phyloP scores from a whole-genome alignment of 2,329 filamentous ascomycete species.

The Pseudocercospora macadamiae region DNA sequence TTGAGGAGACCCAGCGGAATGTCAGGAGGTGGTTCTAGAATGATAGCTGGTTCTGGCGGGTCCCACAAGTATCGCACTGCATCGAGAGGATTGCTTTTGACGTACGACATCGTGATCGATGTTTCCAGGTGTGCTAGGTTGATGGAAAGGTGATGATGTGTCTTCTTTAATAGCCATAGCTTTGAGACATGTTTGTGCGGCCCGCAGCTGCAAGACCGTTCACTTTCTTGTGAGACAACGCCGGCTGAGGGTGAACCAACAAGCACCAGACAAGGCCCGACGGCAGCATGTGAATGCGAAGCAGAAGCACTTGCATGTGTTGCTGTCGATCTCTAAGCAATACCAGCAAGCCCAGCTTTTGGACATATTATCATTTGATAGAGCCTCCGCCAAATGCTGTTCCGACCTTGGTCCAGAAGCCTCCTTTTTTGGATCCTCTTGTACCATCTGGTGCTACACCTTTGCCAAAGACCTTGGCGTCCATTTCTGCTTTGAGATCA shows the following conservation, averaged over 20 bases:
- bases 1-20: not conserved
- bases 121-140: not conserved
- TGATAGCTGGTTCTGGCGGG: not conserved
- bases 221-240: not conserved
- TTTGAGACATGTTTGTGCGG: not conserved
- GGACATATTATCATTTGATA: slow-evolving; percentile 5
- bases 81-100: not conserved
- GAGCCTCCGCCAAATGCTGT: slow-evolving; percentile 20
- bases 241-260: too few species aligned
- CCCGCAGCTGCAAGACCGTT: not conserved
- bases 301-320: too few species aligned
- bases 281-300: not conserved
- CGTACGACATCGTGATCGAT: not conserved
- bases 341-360: not conserved
- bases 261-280: too few species aligned
- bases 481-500: slow-evolving; percentile 24
- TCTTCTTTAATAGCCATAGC: not conserved
- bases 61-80: not conserved
- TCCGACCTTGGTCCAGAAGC: slow-evolving; percentile 22
- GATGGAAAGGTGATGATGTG: not conserved
- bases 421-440: not conserved
- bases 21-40: too few species aligned
- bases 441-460: slow-evolving; percentile 14
- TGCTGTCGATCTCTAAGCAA: too few species aligned
- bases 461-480: slow-evolving; percentile 13